phyloP scores from a whole-genome alignment of 306 rosid genomes.

The Rosa rugosa region DNA sequence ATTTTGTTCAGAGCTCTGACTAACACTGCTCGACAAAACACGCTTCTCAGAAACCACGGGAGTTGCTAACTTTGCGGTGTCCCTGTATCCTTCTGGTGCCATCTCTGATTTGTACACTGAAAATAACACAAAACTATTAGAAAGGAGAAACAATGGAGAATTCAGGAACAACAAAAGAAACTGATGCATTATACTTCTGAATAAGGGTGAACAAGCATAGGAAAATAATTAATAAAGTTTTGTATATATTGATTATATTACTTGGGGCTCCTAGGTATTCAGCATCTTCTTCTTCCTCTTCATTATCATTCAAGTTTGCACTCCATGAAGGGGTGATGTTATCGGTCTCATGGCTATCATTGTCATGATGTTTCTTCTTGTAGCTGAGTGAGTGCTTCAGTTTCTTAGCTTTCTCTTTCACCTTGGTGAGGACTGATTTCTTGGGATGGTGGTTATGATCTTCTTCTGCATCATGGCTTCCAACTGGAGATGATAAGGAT shows the following conservation, averaged over 20 bases:
- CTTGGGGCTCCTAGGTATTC: conserved; percentile 83
- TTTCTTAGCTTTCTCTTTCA: conserved; percentile 89
- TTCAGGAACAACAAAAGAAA: not conserved
- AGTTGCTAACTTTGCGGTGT: conserved; percentile 37
- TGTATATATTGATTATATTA: conserved; percentile 23
- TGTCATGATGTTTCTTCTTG: conserved; percentile 62
- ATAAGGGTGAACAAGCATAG: too few relatives aligned
- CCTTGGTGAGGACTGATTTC: conserved; percentile 87
- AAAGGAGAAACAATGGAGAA: not conserved
- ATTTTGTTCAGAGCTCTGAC: conserved; percentile 26
- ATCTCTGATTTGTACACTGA: conserved; percentile 74
- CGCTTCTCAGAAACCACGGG: conserved; percentile 51
- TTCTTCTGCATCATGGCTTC: conserved; percentile 52
- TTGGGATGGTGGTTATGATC: conserved; percentile 63
- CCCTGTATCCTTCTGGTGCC: conserved; percentile 49
- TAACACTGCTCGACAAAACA: conserved; percentile 35
- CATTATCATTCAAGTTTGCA: conserved; percentile 41
- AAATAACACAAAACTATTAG: conserved; percentile 17
- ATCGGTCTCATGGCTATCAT: conserved; percentile 16
- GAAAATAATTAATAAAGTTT: not conserved
- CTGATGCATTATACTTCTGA: not conserved
- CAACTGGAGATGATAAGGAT: conserved; percentile 27
- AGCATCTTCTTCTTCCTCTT: conserved; percentile 44
- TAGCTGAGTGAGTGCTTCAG: conserved; percentile 63
- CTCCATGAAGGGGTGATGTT: conserved; percentile 40